These are phyloP conservation scores for Metschnikowia orientalis DNA, from an alignment of 805 yeast species.

Conservation along the genomic window DNA sequence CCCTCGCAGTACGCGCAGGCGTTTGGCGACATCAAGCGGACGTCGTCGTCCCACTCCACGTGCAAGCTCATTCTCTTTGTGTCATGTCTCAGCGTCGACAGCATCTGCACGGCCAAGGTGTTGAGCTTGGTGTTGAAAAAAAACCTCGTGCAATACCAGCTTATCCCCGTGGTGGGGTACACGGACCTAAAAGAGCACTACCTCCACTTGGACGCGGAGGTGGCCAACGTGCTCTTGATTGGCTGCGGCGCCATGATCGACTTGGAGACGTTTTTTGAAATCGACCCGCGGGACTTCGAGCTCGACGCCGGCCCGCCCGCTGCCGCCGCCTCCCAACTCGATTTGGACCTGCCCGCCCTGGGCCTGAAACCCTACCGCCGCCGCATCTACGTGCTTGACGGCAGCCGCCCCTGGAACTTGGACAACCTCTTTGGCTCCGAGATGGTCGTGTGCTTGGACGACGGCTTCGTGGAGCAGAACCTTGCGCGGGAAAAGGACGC, in stretches of 20 bases:
- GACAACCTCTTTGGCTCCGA: constrained; percentile 86
- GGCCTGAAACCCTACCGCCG: constrained; percentile 35
- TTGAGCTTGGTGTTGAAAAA: constrained; percentile 66
- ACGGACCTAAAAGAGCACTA: constrained; percentile 67
- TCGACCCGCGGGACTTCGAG: constrained; percentile 52
- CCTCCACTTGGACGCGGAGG: constrained; percentile 61
- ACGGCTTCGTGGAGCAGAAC: constrained; percentile 66
- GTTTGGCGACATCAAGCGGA: constrained; percentile 60
- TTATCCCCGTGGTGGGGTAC: constrained; percentile 91
- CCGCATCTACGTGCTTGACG: constrained; percentile 78
- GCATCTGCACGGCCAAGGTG: constrained; percentile 83
- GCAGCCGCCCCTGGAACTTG: constrained; percentile 94
- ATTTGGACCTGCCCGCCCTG: constrained; percentile 15
- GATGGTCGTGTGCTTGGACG: constrained; percentile 78
- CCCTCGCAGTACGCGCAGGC: constrained; percentile 65
- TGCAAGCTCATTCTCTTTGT: constrained; percentile 85
- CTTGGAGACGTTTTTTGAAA: constrained; percentile 66
- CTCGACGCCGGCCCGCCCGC: constrained; percentile 24
- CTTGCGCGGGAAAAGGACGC: constrained; percentile 57
- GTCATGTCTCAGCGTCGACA: constrained; percentile 86
- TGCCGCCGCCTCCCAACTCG: constrained; percentile 19
- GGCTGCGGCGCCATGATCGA: constrained; percentile 96
- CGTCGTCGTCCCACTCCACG: constrained; percentile 87
- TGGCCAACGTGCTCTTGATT: constrained; percentile 68
- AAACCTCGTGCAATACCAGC: constrained; percentile 80